A percentile compares a stretch with the other conserved stretches of the same genome.
These are phyloP conservation scores for Heterobasidion occidentale DNA, from an alignment of 1,284 basidiomycete genomes.

Conservation along the genomic window DNA sequence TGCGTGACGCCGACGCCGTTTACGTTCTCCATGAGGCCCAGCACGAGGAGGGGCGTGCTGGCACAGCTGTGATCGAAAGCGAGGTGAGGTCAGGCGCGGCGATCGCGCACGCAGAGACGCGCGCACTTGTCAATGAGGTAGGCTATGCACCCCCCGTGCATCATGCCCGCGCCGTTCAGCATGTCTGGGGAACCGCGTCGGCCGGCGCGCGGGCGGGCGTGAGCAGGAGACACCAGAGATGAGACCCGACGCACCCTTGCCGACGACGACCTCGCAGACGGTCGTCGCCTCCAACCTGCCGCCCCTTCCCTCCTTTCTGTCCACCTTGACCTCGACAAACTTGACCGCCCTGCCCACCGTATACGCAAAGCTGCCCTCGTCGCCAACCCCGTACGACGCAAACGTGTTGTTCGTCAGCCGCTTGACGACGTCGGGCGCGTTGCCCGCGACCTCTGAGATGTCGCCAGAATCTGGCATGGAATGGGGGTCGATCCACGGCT, in stretches of 20 bases:
- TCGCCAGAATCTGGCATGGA: slow-evolving; percentile 44
- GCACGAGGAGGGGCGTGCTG: slow-evolving; percentile 54
- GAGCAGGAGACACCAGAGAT: slow-evolving; percentile 7
- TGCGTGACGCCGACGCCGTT: slow-evolving; percentile 71
- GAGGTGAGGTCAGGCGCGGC: not conserved
- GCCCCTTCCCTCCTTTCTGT: slow-evolving; percentile 30
- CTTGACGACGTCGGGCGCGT: slow-evolving; percentile 51
- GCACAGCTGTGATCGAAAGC: slow-evolving; percentile 37
- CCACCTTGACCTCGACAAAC: slow-evolving; percentile 49
- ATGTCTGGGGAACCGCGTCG: slow-evolving; percentile 34
- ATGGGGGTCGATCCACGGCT: slow-evolving; percentile 52
- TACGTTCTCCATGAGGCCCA: slow-evolving; percentile 47
- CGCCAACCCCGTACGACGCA: slow-evolving; percentile 57
- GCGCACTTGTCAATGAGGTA: slow-evolving; percentile 66
- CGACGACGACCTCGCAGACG: slow-evolving; percentile 50
- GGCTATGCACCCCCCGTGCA: slow-evolving; percentile 63
- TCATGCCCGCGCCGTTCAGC: slow-evolving; percentile 65
- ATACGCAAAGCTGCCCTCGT: slow-evolving; percentile 49
- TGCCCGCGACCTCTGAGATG: slow-evolving; percentile 47
- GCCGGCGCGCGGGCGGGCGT: not conserved
- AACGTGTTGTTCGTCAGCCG: slow-evolving; percentile 59
- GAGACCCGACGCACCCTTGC: slow-evolving; percentile 35
- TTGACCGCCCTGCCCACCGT: slow-evolving; percentile 48
- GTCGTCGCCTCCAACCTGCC: slow-evolving; percentile 42
- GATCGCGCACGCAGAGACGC: not conserved